Evolutionary conservation across 2,329 filamentous ascomycete species (phyloP).

Genomic region (Scolecobasidium constrictum): DNA sequence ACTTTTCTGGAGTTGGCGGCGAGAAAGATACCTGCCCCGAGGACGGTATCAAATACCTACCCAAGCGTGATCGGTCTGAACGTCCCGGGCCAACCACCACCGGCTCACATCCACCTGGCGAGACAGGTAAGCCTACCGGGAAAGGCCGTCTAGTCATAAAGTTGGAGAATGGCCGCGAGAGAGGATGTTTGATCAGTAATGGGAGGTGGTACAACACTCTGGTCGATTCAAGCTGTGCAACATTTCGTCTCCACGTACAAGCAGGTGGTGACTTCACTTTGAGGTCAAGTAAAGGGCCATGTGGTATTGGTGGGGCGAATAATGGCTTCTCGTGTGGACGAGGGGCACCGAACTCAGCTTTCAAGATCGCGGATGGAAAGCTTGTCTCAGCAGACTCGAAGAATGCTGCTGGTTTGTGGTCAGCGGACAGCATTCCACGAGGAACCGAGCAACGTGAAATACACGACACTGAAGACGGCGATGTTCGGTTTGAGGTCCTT

Average conservation of each 20-base stretch:
- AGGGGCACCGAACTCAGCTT: conserved; percentile 32
- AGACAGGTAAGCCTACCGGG: conserved; percentile 36
- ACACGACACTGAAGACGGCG: conserved; percentile 19
- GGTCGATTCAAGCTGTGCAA: conserved; percentile 48
- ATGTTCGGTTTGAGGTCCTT: neutral
- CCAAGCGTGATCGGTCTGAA: conserved; percentile 34
- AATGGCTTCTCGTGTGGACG: conserved; percentile 45
- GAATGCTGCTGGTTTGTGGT: conserved; percentile 30
- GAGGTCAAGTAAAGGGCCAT: conserved; percentile 47
- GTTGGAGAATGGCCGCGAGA: conserved; percentile 32
- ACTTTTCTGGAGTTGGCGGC: conserved; percentile 18
- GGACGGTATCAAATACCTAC: conserved; percentile 53
- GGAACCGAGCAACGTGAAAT: conserved; percentile 35
- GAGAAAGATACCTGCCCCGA: conserved; percentile 48
- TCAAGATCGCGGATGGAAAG: conserved; percentile 24
- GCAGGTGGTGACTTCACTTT: conserved; percentile 40
- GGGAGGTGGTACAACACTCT: conserved; percentile 57
- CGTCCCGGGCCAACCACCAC: conserved; percentile 21
- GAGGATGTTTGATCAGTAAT: conserved; percentile 54
- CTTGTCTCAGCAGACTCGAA: conserved; percentile 27
- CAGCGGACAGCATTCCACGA: conserved; percentile 30
- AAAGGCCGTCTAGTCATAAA: conserved; percentile 48
- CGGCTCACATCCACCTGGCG: conserved; percentile 18
- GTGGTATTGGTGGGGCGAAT: conserved; percentile 43
- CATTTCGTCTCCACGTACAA: conserved; percentile 15